These are phyloP conservation scores for Mycosarcoma maydis DNA, from an alignment of 1,284 basidiomycete genomes.

Conservation along the genomic window DNA sequence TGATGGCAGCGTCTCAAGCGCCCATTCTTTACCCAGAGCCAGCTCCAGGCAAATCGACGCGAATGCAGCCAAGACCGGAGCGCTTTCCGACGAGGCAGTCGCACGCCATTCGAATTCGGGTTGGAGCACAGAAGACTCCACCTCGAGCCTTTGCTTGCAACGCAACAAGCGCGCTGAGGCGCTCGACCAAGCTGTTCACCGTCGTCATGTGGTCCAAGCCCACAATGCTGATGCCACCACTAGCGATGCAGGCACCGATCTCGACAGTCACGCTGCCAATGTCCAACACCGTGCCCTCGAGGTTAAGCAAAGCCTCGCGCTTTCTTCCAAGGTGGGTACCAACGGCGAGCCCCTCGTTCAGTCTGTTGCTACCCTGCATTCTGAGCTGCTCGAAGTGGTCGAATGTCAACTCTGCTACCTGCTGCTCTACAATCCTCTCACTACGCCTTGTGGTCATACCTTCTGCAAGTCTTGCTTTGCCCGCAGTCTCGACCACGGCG, in stretches of 20 bases:
- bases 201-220: conserved; percentile 10
- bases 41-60: conserved; percentile 12
- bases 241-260: conserved; percentile 20
- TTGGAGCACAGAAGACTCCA: conserved; percentile 37
- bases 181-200: conserved; percentile 16
- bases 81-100: conserved; percentile 3
- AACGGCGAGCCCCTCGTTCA: conserved; percentile 44
- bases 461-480: conserved; percentile 89
- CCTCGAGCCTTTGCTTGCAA: conserved; percentile 1
- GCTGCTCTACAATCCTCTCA: conserved; percentile 84
- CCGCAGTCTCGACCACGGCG: conserved; percentile 85
- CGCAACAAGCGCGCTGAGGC: conserved; percentile 5
- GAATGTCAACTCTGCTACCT: conserved; percentile 90
- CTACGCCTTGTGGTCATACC: conserved; percentile 93
- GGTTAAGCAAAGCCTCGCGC: conserved; percentile 32
- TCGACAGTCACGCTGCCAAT: background rate
- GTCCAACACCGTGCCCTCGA: conserved; percentile 11
- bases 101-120: conserved; percentile 27
- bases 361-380: conserved; percentile 48
- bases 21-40: conserved; percentile 4
- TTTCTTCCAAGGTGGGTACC: conserved; percentile 22
- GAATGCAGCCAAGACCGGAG: conserved; percentile 21
- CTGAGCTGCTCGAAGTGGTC: conserved; percentile 77
- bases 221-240: background rate
- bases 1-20: conserved; percentile 21